phyloP scores from a whole-genome alignment of 2,329 filamentous ascomycete genomes.

The Amesomyces nigricolor region DNA sequence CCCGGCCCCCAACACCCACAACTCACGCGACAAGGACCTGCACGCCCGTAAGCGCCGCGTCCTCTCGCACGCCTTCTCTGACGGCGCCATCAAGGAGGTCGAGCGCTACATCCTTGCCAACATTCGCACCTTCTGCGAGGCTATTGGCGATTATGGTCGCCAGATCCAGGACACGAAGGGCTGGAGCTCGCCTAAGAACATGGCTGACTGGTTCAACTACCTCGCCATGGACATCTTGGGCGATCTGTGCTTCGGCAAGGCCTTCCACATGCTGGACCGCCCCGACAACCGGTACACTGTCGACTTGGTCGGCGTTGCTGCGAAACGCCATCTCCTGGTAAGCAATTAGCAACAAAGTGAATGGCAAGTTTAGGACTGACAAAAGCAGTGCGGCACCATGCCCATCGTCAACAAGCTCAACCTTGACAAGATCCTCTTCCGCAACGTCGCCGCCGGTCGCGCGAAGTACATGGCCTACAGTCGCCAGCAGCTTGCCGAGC shows the following conservation, averaged over 20 bases:
- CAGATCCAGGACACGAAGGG: conserved; percentile 43
- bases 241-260: conserved; percentile 56
- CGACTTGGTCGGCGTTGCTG: conserved; percentile 60
- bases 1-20: conserved; percentile 67
- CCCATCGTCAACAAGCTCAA: conserved; percentile 60
- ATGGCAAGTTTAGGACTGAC: not conserved
- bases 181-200: conserved; percentile 55
- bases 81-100: conserved; percentile 60
- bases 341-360: conserved; percentile 29
- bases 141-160: conserved; percentile 41
- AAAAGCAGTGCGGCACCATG: conserved; percentile 60
- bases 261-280: conserved; percentile 56
- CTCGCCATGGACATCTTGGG: conserved; percentile 59
- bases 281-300: conserved; percentile 61
- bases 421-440: conserved; percentile 64
- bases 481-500: conserved; percentile 59
- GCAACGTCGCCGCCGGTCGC: conserved; percentile 58
- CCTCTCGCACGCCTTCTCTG: conserved; percentile 66
- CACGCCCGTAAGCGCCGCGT: conserved; percentile 68
- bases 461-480: conserved; percentile 68
- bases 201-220: conserved; percentile 59
- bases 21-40: conserved; percentile 60
- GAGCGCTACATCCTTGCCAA: conserved; percentile 62
- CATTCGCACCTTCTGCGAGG: conserved; percentile 59
- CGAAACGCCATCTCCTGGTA: conserved; percentile 63